Percentiles rank a stretch among this genome's conserved stretches.
Evolutionary conservation across 169 alveolate genomes (phyloP).

Genomic region (Plasmodium cynomolgi): DNA sequence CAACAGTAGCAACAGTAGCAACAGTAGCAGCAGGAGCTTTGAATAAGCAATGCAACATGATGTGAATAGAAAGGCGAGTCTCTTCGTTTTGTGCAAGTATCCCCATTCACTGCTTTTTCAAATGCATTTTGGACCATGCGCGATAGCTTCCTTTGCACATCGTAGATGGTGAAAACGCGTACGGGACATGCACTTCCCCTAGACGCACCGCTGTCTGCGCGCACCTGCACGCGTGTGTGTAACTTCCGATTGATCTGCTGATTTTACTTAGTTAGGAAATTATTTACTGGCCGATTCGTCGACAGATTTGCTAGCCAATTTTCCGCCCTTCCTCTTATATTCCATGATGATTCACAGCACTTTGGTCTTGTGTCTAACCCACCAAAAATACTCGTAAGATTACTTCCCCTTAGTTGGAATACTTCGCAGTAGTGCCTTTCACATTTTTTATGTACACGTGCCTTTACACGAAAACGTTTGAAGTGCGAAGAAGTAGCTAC

Average conservation of each 20-base stretch:
- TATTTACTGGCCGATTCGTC: neutral
- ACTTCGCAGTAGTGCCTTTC: neutral
- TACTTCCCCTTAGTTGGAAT: neutral
- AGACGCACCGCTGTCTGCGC: neutral
- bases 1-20: neutral
- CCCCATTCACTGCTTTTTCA: neutral
- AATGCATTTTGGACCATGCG: constrained; percentile 3
- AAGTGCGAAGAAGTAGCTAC: neutral
- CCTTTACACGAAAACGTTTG: neutral
- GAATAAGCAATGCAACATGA: neutral
- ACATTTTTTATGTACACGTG: neutral
- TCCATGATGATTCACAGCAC: neutral
- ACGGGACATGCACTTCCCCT: neutral
- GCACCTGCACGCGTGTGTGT: neutral
- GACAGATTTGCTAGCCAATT: neutral
- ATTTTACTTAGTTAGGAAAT: neutral
- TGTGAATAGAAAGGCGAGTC: neutral
- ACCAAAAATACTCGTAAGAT: neutral
- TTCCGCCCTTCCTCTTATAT: neutral
- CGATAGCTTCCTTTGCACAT: neutral
- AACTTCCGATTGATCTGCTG: neutral
- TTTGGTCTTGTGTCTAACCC: neutral
- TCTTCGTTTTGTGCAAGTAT: neutral
- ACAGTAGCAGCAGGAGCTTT: neutral
- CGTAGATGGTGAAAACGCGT: neutral